Conservation (phyloP, 2,329 filamentous ascomycete species). For the Helotiales sp. region DNA sequence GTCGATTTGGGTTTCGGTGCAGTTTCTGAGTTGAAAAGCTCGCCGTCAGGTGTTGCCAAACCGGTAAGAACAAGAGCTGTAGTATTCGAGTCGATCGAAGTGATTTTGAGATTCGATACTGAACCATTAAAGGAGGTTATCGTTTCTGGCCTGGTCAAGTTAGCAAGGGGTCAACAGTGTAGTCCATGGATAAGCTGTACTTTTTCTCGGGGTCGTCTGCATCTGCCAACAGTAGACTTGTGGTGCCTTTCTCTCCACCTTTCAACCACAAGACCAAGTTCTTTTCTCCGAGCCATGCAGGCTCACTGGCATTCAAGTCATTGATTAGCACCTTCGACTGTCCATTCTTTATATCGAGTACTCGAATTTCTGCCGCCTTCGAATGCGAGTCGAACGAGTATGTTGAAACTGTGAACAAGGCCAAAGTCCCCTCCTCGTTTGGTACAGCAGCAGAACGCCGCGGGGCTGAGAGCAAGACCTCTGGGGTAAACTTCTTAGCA, state of each 20-base stretch:
- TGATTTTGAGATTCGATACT: slow-evolving; percentile 60
- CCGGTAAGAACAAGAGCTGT: slow-evolving; percentile 61
- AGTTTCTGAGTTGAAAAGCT: slow-evolving; percentile 65
- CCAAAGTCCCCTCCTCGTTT: slow-evolving; percentile 64
- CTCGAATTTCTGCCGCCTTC: slow-evolving; percentile 65
- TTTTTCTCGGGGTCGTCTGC: slow-evolving; percentile 26
- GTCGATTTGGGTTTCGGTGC: slow-evolving; percentile 61
- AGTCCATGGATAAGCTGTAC: slow-evolving; percentile 7
- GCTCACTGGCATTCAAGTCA: slow-evolving; percentile 65
- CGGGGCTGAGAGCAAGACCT: slow-evolving; percentile 75
- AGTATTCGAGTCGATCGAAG: slow-evolving; percentile 48
- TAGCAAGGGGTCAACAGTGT: slow-evolving; percentile 10
- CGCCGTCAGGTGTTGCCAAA: slow-evolving; percentile 65
- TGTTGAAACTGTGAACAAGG: slow-evolving; percentile 68
- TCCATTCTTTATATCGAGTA: slow-evolving; percentile 69
- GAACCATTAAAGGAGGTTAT: slow-evolving; percentile 50
- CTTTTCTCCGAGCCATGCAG: slow-evolving; percentile 64
- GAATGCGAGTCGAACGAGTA: slow-evolving; percentile 80
- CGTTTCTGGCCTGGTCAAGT: slow-evolving; percentile 41
- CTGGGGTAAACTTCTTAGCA: slow-evolving; percentile 71
- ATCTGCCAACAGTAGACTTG: slow-evolving; percentile 30
- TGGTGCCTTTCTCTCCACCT: slow-evolving; percentile 55
- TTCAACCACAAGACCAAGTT: slow-evolving; percentile 34
- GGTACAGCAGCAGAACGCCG: slow-evolving; percentile 69
- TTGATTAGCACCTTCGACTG: slow-evolving; percentile 66